Percentiles rank a stretch among this genome's conserved stretches.
Evolutionary conservation across 2,329 filamentous ascomycete species (phyloP).

Genomic region (Monilinia polystroma): DNA sequence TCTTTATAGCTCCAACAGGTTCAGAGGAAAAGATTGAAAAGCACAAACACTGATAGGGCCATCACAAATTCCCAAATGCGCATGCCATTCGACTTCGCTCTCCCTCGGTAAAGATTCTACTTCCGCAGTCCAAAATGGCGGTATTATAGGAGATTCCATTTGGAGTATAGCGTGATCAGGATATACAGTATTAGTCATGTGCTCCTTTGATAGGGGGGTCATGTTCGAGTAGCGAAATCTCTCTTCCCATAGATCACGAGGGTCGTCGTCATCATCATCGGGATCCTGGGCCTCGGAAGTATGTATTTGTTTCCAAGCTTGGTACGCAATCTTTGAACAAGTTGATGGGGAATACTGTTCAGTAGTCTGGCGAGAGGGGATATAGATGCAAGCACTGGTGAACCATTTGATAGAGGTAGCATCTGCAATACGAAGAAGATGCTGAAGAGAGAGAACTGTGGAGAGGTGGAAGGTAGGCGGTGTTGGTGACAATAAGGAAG

Average conservation of each 20-base stretch:
- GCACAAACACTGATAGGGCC: conserved; percentile 26
- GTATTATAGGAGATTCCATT: conserved; percentile 35
- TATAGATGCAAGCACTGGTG: conserved; percentile 73
- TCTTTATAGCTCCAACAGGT: background rate
- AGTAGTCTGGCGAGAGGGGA: conserved; percentile 47
- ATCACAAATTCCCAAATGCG: conserved; percentile 55
- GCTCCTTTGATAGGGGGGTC: background rate
- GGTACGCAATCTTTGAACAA: conserved; percentile 46
- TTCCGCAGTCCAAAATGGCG: conserved; percentile 73
- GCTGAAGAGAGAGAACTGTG: conserved; percentile 75
- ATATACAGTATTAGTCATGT: background rate
- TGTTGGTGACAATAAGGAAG: background rate
- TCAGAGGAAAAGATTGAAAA: background rate
- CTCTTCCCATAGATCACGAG: conserved; percentile 67
- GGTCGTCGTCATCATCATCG: conserved; percentile 48
- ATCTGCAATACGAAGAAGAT: conserved; percentile 79
- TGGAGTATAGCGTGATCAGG: conserved; percentile 4
- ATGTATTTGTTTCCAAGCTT: conserved; percentile 48
- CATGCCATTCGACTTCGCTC: conserved; percentile 82
- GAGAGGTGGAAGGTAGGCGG: conserved; percentile 51
- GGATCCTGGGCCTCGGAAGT: conserved; percentile 44
- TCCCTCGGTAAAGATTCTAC: conserved; percentile 73
- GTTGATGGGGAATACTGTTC: conserved; percentile 39
- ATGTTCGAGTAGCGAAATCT: conserved; percentile 51
- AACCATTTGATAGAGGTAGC: conserved; percentile 73